Conservation (phyloP, 306 rosid species). For the Leucaena leucocephala region DNA sequence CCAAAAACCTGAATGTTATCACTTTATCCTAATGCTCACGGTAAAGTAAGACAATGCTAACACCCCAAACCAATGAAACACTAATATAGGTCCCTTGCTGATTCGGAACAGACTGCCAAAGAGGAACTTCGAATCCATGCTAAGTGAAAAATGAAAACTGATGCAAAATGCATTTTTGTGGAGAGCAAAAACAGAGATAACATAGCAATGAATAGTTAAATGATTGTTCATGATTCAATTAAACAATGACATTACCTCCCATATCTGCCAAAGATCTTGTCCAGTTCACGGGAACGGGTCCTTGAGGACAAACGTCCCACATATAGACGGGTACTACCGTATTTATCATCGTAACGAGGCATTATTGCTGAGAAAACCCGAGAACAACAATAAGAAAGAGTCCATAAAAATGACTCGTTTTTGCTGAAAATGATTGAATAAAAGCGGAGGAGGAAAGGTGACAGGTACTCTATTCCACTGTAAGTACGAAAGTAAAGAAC, state of each 20-base stretch:
- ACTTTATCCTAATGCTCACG: constrained; percentile 20
- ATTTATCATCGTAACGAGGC: constrained; percentile 74
- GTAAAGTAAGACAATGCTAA: constrained; percentile 39
- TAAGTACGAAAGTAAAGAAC: neutral
- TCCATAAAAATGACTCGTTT: neutral
- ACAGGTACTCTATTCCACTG: neutral
- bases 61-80: constrained; percentile 26
- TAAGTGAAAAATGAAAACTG: neutral
- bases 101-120: constrained; percentile 13
- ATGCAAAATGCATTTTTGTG: constrained; percentile 9
- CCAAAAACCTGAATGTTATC: constrained; percentile 39
- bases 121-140: neutral
- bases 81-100: constrained; percentile 22
- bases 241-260: constrained; percentile 52
- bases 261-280: constrained; percentile 57
- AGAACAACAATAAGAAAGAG: neutral
- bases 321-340: constrained; percentile 61
- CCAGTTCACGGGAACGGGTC: constrained; percentile 68
- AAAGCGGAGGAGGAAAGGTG: neutral
- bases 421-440: neutral
- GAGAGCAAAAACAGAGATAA: neutral
- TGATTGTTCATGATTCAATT: neutral
- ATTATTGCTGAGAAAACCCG: constrained; percentile 43
- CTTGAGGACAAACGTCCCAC: constrained; percentile 61
- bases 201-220: neutral